Evolutionary conservation across 768 basidiomycete genomes (phyloP).

Genomic region (Suillus occidentalis): DNA sequence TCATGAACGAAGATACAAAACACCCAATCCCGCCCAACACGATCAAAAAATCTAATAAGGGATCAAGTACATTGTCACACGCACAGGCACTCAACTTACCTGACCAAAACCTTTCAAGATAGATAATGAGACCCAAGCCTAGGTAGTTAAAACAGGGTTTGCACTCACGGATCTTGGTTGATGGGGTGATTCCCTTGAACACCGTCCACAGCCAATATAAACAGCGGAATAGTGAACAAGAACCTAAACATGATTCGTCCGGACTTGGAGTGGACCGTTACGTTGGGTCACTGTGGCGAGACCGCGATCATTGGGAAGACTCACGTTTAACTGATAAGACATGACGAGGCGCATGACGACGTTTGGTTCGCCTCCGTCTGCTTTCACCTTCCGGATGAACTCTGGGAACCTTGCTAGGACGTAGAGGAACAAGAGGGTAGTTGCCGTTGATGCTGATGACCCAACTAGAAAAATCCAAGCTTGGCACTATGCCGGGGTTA

Average conservation of each 20-base stretch:
- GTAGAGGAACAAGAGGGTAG: conserved; percentile 69
- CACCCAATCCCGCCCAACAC: conserved; percentile 75
- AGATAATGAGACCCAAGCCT: neutral
- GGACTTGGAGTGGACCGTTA: conserved; percentile 38
- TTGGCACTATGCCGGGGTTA: conserved; percentile 45
- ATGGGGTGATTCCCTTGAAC: conserved; percentile 51
- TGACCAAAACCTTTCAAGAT: conserved; percentile 51
- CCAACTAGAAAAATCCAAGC: conserved; percentile 80
- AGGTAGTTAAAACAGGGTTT: neutral
- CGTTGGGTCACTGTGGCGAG: conserved; percentile 2
- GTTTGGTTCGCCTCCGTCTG: conserved; percentile 70
- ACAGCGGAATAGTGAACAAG: conserved; percentile 66
- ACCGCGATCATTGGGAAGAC: too few species aligned
- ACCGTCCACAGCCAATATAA: conserved; percentile 67
- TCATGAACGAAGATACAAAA: conserved; percentile 78
- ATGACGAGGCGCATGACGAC: conserved; percentile 73
- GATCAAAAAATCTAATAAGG: conserved; percentile 58
- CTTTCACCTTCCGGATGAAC: conserved; percentile 70
- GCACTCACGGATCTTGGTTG: conserved; percentile 55
- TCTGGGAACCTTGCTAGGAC: conserved; percentile 69
- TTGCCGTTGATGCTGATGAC: conserved; percentile 60
- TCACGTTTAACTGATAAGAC: conserved; percentile 78
- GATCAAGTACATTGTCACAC: conserved; percentile 4
- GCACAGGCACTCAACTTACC: conserved; percentile 39
- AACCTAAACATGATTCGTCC: conserved; percentile 77